Base-by-base conservation (phyloP, 306 rosid species). In the Quercus bicolor region DNA sequence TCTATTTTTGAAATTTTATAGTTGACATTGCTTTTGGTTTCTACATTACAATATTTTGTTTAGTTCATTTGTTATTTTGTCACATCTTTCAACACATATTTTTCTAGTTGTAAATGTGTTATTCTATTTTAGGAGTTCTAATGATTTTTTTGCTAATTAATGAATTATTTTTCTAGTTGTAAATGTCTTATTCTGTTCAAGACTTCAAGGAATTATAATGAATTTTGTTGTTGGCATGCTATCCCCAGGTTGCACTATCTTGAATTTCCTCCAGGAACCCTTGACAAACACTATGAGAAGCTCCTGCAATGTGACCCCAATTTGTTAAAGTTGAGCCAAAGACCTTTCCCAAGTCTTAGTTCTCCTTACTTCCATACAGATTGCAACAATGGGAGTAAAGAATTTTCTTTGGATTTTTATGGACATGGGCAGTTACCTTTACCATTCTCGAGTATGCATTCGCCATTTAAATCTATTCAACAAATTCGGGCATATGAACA, bases 211-310 rank as follows among this genome's bases (percentile, higher is more conserved):
- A 29, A 5, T 64, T 37, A 34, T 64, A 64, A 29, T 48, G 60
- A 26, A 51, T 52, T 21, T 43, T 21, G 6, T 15, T 70, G n/a
- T 26, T 72, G 24, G 28, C 2, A 4, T 24, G 48, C 33, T 54
- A 4, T 37, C 60, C 48, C 19, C 76, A 85, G 86, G 84, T 76
- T 74, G 73, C 88, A 85, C 70, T 74, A 43, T 78, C 48, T 82
- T 48, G 54, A 59, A 45, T 77, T 83, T 66, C 81, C 79, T 51
- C 70, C 73, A 0, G 87, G 89, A 13, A 65, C 28, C 2, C 84
- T 80, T 34, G 83, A 77, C 61, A 80, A 65, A 57, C 84, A 68
- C 80, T 86, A 60, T 24, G 76, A 70, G 61, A 77, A 74, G 70
- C 75, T 86, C 24, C 19, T 80, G 16, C 66, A 69, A 52, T 61